Conservation (phyloP, 169 alveolate genomes). For the Prorocentrum cordatum region DNA sequence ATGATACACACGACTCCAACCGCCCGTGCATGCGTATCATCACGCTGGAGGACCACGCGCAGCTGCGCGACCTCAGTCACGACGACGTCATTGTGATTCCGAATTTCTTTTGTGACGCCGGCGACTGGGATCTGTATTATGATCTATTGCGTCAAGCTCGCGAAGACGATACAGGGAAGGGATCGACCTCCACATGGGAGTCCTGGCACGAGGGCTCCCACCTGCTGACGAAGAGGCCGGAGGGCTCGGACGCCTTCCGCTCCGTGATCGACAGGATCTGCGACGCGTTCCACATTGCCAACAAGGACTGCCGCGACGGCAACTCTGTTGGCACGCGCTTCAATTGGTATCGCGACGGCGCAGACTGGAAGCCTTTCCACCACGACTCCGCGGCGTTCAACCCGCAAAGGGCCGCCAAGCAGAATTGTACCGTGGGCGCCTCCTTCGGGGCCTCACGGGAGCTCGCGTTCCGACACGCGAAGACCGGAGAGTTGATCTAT, state of each 20-base stretch:
- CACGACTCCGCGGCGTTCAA: constrained; percentile 75
- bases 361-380: constrained; percentile 76
- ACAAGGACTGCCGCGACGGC: no score
- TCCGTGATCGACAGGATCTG: constrained; percentile 21
- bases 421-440: constrained; percentile 75
- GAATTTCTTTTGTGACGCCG: not conserved
- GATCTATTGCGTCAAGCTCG: not conserved
- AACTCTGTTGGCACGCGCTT: constrained; percentile 68
- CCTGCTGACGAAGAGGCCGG: constrained; percentile 49
- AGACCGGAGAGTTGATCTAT: constrained; percentile 20
- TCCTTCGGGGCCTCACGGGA: constrained; percentile 74
- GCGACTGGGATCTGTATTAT: not conserved
- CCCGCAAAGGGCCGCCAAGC: constrained; percentile 30
- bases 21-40: no score
- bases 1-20: no score
- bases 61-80: not conserved
- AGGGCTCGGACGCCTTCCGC: constrained; percentile 61
- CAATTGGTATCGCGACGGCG: constrained; percentile 72
- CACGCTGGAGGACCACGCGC: no score
- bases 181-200: not conserved
- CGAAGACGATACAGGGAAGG: not conserved
- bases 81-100: constrained; percentile 18
- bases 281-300: constrained; percentile 58
- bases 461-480: constrained; percentile 66
- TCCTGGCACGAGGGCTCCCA: constrained; percentile 28